Percentiles rank a stretch among this genome's conserved stretches.
Evolutionary conservation across 768 basidiomycete species (phyloP).

Genomic region (Vararia minispora): DNA sequence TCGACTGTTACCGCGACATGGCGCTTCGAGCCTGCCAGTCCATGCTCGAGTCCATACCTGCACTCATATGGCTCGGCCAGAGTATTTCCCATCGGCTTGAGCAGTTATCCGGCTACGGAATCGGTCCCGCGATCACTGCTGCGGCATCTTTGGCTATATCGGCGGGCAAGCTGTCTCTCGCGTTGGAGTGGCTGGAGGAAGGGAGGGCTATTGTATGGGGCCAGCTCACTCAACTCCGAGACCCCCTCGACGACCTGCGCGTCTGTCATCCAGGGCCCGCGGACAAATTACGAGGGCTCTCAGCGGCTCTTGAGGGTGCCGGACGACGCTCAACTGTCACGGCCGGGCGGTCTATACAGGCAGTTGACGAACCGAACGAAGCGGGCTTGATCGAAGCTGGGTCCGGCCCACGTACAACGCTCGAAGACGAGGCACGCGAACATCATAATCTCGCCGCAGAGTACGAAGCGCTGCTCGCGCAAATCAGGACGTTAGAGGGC

Average conservation of each 20-base stretch:
- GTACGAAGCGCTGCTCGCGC: neutral
- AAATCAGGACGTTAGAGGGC: neutral
- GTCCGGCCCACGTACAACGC: neutral
- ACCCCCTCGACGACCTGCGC: slow-evolving; percentile 6
- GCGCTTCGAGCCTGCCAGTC: too few species aligned
- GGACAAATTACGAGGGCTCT: neutral
- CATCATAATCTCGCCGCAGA: neutral
- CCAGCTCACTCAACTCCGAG: slow-evolving; percentile 9
- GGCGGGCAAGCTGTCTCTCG: slow-evolving; percentile 1
- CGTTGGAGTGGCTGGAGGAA: slow-evolving; percentile 7
- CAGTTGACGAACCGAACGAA: too few species aligned
- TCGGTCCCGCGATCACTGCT: too few species aligned
- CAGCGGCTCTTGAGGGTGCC: neutral
- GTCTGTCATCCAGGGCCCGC: slow-evolving; percentile 2
- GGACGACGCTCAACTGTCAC: too few species aligned
- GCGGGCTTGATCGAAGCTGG: neutral
- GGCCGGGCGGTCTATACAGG: too few species aligned
- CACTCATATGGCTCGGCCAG: too few species aligned
- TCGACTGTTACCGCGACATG: too few species aligned
- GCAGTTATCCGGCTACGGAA: too few species aligned
- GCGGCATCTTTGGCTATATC: too few species aligned
- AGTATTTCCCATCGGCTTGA: too few species aligned
- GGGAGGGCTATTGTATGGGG: slow-evolving; percentile 11
- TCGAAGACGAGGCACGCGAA: neutral
- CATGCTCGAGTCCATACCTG: too few species aligned